Evolutionary conservation across 2,329 filamentous ascomycete genomes (phyloP), one percentile per base, ranked within the genome.

Genomic region (Botryotinia convoluta): DNA sequence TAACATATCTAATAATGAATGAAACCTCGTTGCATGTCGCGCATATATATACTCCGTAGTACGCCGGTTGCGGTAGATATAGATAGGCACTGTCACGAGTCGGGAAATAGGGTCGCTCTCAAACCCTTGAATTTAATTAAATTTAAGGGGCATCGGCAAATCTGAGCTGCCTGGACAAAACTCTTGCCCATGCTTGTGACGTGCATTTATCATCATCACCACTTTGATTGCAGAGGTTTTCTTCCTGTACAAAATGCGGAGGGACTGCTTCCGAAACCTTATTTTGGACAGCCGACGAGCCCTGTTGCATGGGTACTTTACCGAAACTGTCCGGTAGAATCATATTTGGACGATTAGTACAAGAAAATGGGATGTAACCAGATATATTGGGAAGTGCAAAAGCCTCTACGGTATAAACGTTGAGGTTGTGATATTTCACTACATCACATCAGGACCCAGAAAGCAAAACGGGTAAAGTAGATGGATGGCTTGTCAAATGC

Each of bases 391-490:
- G 29, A 64, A 44, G 39, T 29, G 35, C 8, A 54, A 32, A 54
- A 42, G 26, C 65, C 16, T 57, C 22, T 9, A 8, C 6, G 6
- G 14, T 57, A 32, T 68, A 7, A 42, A 57, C n/a, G 14, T 42
- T 39, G 26, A 54, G 32, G 45, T 68, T 39, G 26, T 42, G 48
- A 20, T 20, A n/a, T 32, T 42, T 29, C 39, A 57, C 35, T 42
- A 57, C 48, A 29, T 68, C 64, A 42, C 35, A n/a, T 42, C 26
- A 42, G 48, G 35, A 42, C 20, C 9, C 26, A 32, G 48, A 16
- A 68, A 68, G 18, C 48, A 68, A 57, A 68, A n/a, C 35, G 64
- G 35, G 48, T 68, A 57, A 57, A 68, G 48, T 26, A 57, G 14
- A 29, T 42, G 26, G 7, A 68, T 42, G 64, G 64, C 64, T 68